Evolutionary conservation across 176 grass and related monocot genomes (phyloP), one percentile per base, ranked within the genome.

Genomic region (Oryza punctata): DNA sequence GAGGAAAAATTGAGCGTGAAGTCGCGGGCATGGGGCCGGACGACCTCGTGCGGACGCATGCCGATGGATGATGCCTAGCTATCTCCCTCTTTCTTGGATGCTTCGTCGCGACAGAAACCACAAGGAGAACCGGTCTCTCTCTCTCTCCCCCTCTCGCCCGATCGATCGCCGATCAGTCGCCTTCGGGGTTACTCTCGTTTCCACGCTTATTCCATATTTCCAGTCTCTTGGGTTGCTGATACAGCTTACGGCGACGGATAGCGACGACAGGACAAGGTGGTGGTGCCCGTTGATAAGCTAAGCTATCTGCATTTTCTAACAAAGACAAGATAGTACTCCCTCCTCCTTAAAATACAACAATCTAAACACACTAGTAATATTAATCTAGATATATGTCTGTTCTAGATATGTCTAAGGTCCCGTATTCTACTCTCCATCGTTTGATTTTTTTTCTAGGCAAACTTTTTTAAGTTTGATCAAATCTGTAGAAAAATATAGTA

Each of bases 61-160:
- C 49, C 16, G 12, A 57, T 57, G 52, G 52, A 16, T 14, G 18
- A 57, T 54, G 5, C 47, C 47, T 50, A 10, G 19, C 7, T 50
- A 10, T 24, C 7, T 61, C 44, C 15, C 49, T 45, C 69, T 60
- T 86, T 83, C 84, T 10, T 0, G 23, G 88, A 23, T 63, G 84
- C 70, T 90, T 90, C 88, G 46, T 61, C 8, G 35, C 46, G 74
- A 78, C 25, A 72, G 46, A 81, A 76, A 77, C 66, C 54, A 21
- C 52, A n/a, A n/a, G 52, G 52, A 57, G 19, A 21, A n/a, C 18
- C 21, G 52, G 18, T 57, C 52, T n/a, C 52, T 57, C 19, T 57
- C 52, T n/a, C 52, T 57, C 19, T 54, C 49, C 5, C 16, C 0
- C 14, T 19, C 49, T 4, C 45, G 45, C 45, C 12, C 45, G 12